Base-by-base conservation (phyloP, 2,329 filamentous ascomycete genomes). In the Zasmidium cellare region DNA sequence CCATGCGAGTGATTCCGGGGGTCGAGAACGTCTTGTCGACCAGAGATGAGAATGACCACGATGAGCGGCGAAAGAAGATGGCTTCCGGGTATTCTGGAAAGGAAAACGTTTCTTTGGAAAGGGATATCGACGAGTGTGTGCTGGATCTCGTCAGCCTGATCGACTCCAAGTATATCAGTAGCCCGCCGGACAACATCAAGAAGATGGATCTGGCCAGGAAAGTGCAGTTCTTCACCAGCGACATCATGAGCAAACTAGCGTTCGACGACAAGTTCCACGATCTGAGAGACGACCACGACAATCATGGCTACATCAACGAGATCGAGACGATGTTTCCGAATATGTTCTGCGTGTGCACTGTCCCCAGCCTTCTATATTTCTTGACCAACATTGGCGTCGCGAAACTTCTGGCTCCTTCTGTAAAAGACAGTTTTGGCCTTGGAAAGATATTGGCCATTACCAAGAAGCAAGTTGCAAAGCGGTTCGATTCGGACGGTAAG, bases 251-350 rank as follows among this genome's bases (percentile, higher is more conserved):
- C 41, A 57, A 54, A 20, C 25, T 51, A 3, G 51, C 58, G 2
- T 61, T 61, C 35, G 52, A 56, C 19, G 19, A 55, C 23, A 51
- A 52, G 19, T 58, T 58, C 22, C 20, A 54, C 28, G 48, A 57
- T 35, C 31, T 59, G 31, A 45, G 46, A 28, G 55, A 53, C 31
- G 53, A 58, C 45, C n/a, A 14, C 7, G 55, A 58, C 22, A 53
- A 57, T 24, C 35, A 56, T 38, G 53, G 38, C 12, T 56, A 58
- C 35, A 41, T 57, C 12, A 46, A 31, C 16, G 55, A 56, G 41
- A 57, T 58, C 22, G 57, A 58, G 25, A 60, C 47, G 18, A 51
- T 51, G 28, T 58, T 55, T 20, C 56, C 56, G 20, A 51, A 49
- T 20, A 41, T 55, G 35, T 41, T 41, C 35, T 41, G 47, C 23